These are phyloP conservation scores for Triangularia verruculosa DNA, from an alignment of 2,329 filamentous ascomycete species.

Conservation along the genomic window DNA sequence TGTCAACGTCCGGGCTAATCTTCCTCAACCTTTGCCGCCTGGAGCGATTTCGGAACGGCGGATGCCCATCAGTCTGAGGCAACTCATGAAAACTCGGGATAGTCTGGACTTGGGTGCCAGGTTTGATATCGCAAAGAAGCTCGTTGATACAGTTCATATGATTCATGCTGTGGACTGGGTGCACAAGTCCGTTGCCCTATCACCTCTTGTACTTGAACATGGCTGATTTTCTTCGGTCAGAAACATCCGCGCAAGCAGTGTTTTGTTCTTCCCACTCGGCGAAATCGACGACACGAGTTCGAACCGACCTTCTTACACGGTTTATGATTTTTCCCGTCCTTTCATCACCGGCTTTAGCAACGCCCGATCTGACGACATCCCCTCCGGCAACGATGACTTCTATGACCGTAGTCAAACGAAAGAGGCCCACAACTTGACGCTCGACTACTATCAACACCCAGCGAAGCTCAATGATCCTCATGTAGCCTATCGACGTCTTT, in stretches of 20 bases:
- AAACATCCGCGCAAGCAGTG: not conserved
- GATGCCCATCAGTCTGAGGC: not conserved
- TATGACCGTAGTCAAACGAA: no score
- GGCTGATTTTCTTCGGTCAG: not conserved
- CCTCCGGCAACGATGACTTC: not conserved
- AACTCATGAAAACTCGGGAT: not conserved
- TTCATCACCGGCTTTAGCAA: not conserved
- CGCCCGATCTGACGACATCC: not conserved
- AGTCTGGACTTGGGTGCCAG: not conserved
- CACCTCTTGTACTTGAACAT: not conserved
- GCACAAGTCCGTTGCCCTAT: not conserved
- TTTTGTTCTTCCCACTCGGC: not conserved
- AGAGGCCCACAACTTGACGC: not conserved
- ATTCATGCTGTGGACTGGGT: not conserved
- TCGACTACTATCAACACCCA: not conserved
- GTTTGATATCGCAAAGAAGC: not conserved
- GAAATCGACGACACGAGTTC: not conserved
- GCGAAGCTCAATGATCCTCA: not conserved
- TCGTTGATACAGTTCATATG: not conserved
- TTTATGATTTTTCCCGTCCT: not conserved
- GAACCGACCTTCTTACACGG: not conserved
- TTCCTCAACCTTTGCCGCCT: not conserved
- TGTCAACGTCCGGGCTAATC: not conserved
- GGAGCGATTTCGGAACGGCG: not conserved
- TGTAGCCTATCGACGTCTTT: not conserved